Evolutionary conservation across 2,329 filamentous ascomycete species (phyloP), one percentile per base, ranked within the genome.

Genomic region (Myriosclerotinia curreyana): DNA sequence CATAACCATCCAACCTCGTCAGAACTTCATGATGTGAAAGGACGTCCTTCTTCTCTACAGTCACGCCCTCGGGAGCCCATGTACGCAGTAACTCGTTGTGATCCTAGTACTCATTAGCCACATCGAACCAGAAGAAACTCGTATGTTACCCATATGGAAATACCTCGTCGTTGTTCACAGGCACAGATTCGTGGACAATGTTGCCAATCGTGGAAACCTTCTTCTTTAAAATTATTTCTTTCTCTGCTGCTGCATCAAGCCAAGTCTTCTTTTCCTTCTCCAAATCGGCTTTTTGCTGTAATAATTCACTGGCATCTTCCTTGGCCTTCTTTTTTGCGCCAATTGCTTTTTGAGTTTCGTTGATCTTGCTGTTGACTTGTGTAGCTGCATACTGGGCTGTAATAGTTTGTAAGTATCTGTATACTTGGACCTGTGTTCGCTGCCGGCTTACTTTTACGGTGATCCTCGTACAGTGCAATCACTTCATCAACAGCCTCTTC

Each of bases 11-110:
- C 68, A 98, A 80, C 71, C 92, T 85, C 65, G 88, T 86, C 66
- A 98, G 85, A 62, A 99, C 92, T 76, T 98, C 94, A 77, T 99
- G 95, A 77, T 99, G 95, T 60, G 93, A 96, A 67, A 98, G 88
- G 67, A 84, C 81, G 65, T 89, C 83, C 71, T 86, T 85, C 82
- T 93, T 93, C 78, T 92, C 86, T 56, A 90, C 85, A 28, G 79
- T 83, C 65, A 88, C 83, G 61, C 87, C 88, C 70, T 92, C 87
- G 0, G 94, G 94, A 6, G 86, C 84, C 93, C 93, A 99, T 38
- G 83, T 89, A 72, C 87, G 85, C 71, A 91, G 81, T 40, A 92
- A 77, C 50, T 80, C 81, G 77, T 99, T 98, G 81, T 96, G 85
- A 76, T 95, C 92, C 84, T 83, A 67, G 25, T 49, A 50, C 28